Base-by-base conservation (phyloP, 805 yeast species). In the Barnettozyma sp. region DNA sequence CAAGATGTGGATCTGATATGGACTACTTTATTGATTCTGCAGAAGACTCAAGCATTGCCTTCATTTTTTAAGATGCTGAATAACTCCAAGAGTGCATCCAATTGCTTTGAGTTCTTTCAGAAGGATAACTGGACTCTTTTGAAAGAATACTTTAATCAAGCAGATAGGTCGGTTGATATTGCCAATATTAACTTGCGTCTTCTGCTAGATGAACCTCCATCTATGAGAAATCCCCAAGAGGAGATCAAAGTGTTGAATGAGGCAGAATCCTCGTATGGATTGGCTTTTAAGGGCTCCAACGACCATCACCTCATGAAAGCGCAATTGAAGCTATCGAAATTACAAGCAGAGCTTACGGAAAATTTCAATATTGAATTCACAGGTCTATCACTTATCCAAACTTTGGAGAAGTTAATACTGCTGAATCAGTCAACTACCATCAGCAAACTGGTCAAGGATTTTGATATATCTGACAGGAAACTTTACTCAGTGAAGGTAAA, bases 21-120 rank as follows among this genome's bases (percentile, higher is more conserved):
- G 30, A 69, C 71, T 36, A 76, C 82, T 1, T 52, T 90, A 30
- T 52, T 76, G 13, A 63, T 68, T 18, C 60, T 88, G 18, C 50
- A 56, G 36, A 63, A 71, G 27, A 71, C 72, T 25, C 55, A 82
- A 7, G 66, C 85, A 1, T 49, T 68, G 2, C 76, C 92, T 0
- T 82, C 78, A 33, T 78, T 90, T 42, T 81, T 81, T 58, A 76
- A 78, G 43, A 45, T 82, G 4, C 53, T 90, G 31, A 76, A 73
- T 44, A 63, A 66, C 39, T 59, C 62, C 44, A 55, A 65, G 27
- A 45, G 62, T 36, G 70, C 74, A 33, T 33, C 45, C 28, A 59
- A 42, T 47, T 52, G 42, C 32, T 64, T 38, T 58, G 56, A 45
- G 18, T 60, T 55, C 41, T 44, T 60, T 52, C 49, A 65, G 43